phyloP scores from a whole-genome alignment of 139 green algal species.

The Coccomyxa sp. region DNA sequence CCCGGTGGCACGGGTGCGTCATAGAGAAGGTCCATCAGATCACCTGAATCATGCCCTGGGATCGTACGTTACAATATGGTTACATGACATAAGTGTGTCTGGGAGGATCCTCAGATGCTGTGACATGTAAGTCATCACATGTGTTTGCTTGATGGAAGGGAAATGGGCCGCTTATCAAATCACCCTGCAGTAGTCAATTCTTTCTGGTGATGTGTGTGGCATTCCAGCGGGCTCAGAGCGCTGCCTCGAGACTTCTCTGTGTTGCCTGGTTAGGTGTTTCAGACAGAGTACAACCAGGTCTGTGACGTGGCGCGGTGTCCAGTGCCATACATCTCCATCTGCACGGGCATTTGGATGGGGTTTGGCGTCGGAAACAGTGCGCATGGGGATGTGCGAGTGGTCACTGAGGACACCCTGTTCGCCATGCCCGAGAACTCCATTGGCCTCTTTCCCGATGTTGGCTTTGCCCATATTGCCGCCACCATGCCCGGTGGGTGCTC shows the following conservation, averaged over 20 bases:
- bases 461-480: slow-evolving; percentile 74
- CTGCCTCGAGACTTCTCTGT: not conserved
- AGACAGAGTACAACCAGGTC: slow-evolving; percentile 44
- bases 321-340: slow-evolving; percentile 63
- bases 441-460: slow-evolving; percentile 91
- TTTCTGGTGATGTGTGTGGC: not conserved
- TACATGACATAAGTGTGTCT: not conserved
- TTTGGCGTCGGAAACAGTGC: slow-evolving; percentile 64
- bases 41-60: not conserved
- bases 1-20: slow-evolving; percentile 21
- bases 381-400: slow-evolving; percentile 42
- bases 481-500: slow-evolving; percentile 43
- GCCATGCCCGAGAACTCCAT: slow-evolving; percentile 95
- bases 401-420: slow-evolving; percentile 87
- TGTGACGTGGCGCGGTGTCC: slow-evolving; percentile 44
- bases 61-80: not conserved
- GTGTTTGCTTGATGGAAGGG: not conserved
- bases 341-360: slow-evolving; percentile 91
- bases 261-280: slow-evolving; percentile 26
- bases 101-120: not conserved
- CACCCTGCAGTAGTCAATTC: not conserved
- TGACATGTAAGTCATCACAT: not conserved
- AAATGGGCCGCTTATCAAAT: too few relatives aligned
- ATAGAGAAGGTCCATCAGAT: not conserved
- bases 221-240: not conserved